A percentile compares a stretch with the other conserved stretches of the same genome.
phyloP scores from a whole-genome alignment of 306 rosid genomes.

The Urtica urens region DNA sequence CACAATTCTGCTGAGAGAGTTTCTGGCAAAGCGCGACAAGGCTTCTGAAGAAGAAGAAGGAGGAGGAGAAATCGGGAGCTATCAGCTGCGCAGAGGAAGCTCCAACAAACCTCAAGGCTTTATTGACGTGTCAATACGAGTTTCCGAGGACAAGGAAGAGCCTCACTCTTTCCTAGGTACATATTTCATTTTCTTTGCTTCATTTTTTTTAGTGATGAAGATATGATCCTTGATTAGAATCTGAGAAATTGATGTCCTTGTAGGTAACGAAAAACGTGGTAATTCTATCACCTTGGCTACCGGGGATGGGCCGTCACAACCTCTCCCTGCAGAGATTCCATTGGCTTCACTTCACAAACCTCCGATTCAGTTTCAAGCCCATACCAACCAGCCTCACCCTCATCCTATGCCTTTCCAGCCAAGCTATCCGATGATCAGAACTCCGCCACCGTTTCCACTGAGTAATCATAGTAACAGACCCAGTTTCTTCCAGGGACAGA shows the following conservation, averaged over 20 bases:
- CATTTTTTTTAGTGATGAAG: neutral
- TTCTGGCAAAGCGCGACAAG: constrained; percentile 45
- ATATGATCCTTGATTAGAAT: neutral
- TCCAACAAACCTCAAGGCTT: constrained; percentile 64
- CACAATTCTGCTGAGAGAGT: constrained; percentile 44
- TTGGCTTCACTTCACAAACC: constrained; percentile 21
- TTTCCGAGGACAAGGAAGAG: constrained; percentile 42
- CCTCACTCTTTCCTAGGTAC: constrained; percentile 39
- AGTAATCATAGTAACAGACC: constrained; percentile 45
- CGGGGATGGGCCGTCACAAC: constrained; percentile 29
- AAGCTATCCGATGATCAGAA: constrained; percentile 21
- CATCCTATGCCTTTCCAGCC: constrained; percentile 31
- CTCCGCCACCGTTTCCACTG: constrained; percentile 55
- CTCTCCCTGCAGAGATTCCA: constrained; percentile 25
- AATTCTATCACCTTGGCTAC: constrained; percentile 22
- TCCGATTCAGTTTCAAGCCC: constrained; percentile 29
- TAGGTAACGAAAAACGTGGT: constrained; percentile 35
- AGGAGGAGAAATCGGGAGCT: constrained; percentile 55
- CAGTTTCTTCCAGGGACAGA: constrained; percentile 37
- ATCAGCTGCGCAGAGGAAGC: constrained; percentile 44
- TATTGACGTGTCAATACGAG: constrained; percentile 45
- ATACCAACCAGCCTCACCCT: constrained; percentile 18
- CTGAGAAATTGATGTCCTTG: neutral
- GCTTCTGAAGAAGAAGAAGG: constrained; percentile 25
- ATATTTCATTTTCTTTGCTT: neutral